These are phyloP conservation scores for Colletotrichum noveboracense DNA, from an alignment of 2,329 filamentous ascomycete species.

Conservation along the genomic window DNA sequence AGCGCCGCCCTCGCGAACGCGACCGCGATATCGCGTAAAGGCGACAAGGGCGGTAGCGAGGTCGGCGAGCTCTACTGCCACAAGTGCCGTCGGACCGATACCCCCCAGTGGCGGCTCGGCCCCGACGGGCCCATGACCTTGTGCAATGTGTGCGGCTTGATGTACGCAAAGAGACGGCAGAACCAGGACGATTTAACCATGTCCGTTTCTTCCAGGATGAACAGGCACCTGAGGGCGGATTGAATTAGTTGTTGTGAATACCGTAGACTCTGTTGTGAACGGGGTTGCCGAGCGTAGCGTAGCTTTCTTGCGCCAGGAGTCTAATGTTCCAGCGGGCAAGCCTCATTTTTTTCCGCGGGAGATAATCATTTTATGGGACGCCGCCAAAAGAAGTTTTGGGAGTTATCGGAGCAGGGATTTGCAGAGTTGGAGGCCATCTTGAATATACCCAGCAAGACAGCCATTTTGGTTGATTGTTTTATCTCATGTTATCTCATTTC, in stretches of 20 bases:
- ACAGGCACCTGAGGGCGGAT: neutral
- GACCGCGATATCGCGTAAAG: neutral
- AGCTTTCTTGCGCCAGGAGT: too few species aligned
- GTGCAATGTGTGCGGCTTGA: neutral
- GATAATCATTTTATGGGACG: too few species aligned
- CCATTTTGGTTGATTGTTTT: neutral
- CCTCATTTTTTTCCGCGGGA: too few species aligned
- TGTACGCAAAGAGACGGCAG: neutral
- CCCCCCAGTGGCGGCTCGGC: neutral
- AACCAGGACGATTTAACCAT: neutral
- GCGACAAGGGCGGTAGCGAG: neutral
- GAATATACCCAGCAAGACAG: neutral
- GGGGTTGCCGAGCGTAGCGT: too few species aligned
- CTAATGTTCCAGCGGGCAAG: too few species aligned
- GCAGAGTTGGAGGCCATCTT: neutral
- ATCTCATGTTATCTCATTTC: too few species aligned
- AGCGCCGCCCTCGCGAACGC: too few species aligned
- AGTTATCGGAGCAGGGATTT: neutral
- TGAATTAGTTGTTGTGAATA: too few species aligned
- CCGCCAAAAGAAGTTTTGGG: too few species aligned
- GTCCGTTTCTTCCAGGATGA: fast-evolving
- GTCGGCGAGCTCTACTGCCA: neutral
- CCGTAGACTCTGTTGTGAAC: too few species aligned
- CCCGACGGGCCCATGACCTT: neutral
- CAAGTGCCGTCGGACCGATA: neutral